phyloP scores from a whole-genome alignment of 108 stramenopile genomes.

The Schizochytrium sp. region DNA sequence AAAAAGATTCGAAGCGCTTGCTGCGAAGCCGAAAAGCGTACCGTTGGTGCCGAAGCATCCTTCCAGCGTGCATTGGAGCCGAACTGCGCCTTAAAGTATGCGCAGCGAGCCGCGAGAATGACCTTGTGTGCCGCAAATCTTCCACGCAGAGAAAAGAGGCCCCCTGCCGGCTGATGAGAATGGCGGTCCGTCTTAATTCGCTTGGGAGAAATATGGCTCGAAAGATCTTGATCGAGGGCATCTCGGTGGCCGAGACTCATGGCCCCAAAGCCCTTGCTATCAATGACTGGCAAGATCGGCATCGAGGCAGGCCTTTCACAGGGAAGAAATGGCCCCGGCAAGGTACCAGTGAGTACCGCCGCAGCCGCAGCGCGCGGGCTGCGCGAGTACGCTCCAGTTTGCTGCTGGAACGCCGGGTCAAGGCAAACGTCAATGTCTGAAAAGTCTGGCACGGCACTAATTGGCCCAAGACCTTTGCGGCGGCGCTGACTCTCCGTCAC shows the following conservation, averaged over 20 bases:
- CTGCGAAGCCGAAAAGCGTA: neutral
- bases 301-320: neutral
- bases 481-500: neutral
- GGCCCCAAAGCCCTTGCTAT: too few species aligned
- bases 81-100: constrained; percentile 11
- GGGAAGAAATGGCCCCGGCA: neutral
- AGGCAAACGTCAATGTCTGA: neutral
- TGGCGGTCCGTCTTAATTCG: neutral
- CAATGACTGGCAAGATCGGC: too few species aligned
- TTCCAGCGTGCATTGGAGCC: neutral
- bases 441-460: neutral
- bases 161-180: neutral
- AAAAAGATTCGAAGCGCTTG: neutral
- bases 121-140: neutral
- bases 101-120: neutral
- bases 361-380: too few species aligned
- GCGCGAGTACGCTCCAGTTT: too few species aligned
- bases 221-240: neutral
- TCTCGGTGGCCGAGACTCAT: too few species aligned
- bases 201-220: neutral
- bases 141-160: neutral
- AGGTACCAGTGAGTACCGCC: neutral
- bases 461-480: neutral
- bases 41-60: neutral
- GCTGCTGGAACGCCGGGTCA: too few species aligned